Conservation (phyloP, 2,329 filamentous ascomycete genomes). For the Cadophora sp. region DNA sequence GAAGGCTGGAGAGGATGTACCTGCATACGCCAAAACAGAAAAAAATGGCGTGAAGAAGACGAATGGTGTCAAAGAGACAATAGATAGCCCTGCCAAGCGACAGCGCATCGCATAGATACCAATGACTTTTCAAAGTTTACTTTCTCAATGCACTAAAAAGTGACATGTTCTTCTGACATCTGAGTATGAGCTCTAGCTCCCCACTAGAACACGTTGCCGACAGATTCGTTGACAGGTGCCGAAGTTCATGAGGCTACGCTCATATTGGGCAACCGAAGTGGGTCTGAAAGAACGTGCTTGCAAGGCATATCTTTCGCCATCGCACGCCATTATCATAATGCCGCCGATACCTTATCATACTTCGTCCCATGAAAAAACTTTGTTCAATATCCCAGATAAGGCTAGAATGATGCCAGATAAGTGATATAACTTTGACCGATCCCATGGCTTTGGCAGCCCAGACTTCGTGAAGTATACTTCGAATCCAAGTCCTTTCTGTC, state of each 20-base stretch:
- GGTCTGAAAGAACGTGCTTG: slow-evolving; percentile 17
- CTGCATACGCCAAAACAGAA: slow-evolving; percentile 27
- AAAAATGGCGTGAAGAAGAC: slow-evolving; percentile 6
- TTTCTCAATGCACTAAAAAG: neutral
- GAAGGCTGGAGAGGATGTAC: slow-evolving; percentile 41
- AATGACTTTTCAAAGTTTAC: neutral
- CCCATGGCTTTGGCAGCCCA: neutral
- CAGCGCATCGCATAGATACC: slow-evolving; percentile 6
- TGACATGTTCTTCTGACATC: neutral
- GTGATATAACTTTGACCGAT: neutral
- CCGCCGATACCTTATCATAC: slow-evolving; percentile 1
- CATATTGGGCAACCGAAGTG: neutral
- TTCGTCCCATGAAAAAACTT: neutral
- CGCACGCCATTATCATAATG: slow-evolving; percentile 13
- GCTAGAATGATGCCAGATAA: neutral
- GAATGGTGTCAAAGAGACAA: slow-evolving; percentile 12
- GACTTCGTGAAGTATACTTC: neutral
- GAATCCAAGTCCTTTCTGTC: no score
- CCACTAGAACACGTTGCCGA: neutral
- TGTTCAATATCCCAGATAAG: neutral
- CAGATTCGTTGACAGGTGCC: neutral
- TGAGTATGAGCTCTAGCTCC: neutral
- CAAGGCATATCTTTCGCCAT: slow-evolving; percentile 16
- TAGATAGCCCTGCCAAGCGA: slow-evolving; percentile 15
- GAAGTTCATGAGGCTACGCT: neutral